Evolutionary conservation across 1,284 basidiomycete genomes (phyloP).

Genomic region (Cryptococcus sp.): DNA sequence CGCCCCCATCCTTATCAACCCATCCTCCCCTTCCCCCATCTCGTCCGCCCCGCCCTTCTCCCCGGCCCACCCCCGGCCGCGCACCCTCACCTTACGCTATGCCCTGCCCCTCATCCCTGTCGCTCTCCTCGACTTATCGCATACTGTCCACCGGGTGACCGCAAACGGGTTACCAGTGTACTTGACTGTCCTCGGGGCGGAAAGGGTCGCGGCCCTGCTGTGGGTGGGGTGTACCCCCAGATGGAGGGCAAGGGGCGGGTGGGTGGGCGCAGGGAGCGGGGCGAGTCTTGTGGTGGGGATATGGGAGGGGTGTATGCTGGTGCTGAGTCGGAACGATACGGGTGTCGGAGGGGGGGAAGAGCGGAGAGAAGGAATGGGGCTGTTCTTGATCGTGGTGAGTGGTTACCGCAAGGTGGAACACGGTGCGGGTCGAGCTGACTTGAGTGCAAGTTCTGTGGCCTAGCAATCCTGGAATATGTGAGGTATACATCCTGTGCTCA

Average conservation of each 20-base stretch:
- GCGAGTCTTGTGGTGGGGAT: slow-evolving; percentile 13
- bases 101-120: slow-evolving; percentile 12
- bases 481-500: slow-evolving; percentile 1
- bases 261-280: slow-evolving; percentile 4
- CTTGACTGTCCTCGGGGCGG: background rate
- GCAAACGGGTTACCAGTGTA: background rate
- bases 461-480: slow-evolving; percentile 25
- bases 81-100: slow-evolving; percentile 1
- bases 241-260: slow-evolving; percentile 16
- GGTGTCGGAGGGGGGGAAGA: background rate
- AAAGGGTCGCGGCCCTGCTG: slow-evolving; percentile 2
- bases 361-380: background rate
- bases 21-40: background rate
- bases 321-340: background rate
- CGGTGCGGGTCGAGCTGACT: background rate
- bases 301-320: slow-evolving; percentile 19
- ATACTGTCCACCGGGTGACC: background rate
- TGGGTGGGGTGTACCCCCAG: slow-evolving; percentile 2
- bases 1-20: slow-evolving; percentile 1
- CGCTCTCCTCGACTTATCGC: slow-evolving; percentile 4
- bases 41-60: background rate
- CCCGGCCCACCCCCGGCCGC: background rate
- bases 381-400: slow-evolving; percentile 13
- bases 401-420: background rate
- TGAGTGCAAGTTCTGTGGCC: slow-evolving; percentile 7